phyloP scores from a whole-genome alignment of 1,284 basidiomycete species.

The Moesziomyces sp. region DNA sequence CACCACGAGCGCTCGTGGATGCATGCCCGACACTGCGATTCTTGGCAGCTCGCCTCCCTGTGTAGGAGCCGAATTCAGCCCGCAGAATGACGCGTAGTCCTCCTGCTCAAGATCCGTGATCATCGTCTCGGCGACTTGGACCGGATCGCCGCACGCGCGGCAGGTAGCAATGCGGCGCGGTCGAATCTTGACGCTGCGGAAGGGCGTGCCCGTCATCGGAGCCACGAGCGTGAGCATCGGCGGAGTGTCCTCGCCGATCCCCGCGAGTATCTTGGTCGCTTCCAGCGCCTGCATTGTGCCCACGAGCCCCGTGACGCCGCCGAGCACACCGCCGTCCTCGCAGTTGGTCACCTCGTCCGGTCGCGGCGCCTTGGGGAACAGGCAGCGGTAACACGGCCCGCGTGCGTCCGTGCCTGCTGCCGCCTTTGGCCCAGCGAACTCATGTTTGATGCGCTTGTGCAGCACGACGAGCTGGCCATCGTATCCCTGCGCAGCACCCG shows the following conservation, averaged over 20 bases:
- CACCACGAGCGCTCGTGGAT: slow-evolving; percentile 72
- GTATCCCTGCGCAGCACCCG: slow-evolving; percentile 89
- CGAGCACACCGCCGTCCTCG: slow-evolving; percentile 90
- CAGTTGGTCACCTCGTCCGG: slow-evolving; percentile 73
- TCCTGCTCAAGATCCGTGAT: slow-evolving; percentile 53
- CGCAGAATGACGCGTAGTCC: slow-evolving; percentile 63
- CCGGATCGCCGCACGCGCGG: slow-evolving; percentile 57
- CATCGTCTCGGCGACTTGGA: slow-evolving; percentile 22
- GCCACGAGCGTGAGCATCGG: slow-evolving; percentile 79
- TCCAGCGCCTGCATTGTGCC: slow-evolving; percentile 92
- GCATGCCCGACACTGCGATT: slow-evolving; percentile 73
- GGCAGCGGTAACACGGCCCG: slow-evolving; percentile 92
- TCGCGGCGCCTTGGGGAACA: slow-evolving; percentile 76
- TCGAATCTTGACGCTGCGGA: slow-evolving; percentile 84
- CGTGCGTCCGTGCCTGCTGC: slow-evolving; percentile 46
- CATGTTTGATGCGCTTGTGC: slow-evolving; percentile 43
- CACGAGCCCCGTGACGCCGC: slow-evolving; percentile 88
- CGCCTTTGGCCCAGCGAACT: slow-evolving; percentile 25
- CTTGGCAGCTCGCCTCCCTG: slow-evolving; percentile 68
- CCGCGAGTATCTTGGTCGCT: slow-evolving; percentile 75
- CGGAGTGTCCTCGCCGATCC: slow-evolving; percentile 61
- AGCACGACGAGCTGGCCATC: slow-evolving; percentile 81
- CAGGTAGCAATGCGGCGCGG: slow-evolving; percentile 52
- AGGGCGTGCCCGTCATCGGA: slow-evolving; percentile 77
- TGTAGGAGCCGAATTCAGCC: slow-evolving; percentile 10